Evolutionary conservation across 192 early-diverging fungal genomes (phyloP).

Genomic region (Linnemannia elongata): DNA sequence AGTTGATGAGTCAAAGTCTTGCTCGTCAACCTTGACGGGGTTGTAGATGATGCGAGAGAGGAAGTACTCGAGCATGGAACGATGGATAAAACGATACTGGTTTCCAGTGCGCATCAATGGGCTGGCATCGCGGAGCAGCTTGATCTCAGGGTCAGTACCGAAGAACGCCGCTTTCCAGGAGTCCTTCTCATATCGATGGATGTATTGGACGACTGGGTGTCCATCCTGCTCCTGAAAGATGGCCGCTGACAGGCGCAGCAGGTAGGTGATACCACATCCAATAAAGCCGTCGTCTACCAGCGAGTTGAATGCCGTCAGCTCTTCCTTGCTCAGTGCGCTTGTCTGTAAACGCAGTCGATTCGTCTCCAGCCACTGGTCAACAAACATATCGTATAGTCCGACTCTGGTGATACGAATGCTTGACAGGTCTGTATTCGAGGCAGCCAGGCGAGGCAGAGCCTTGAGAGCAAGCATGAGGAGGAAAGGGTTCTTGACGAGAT

Average conservation of each 20-base stretch:
- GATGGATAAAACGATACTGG: neutral
- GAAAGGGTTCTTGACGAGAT: no score
- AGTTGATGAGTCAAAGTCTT: neutral
- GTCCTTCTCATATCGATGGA: neutral
- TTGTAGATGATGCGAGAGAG: neutral
- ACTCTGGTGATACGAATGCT: no score
- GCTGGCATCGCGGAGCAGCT: no score
- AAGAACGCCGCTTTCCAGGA: neutral
- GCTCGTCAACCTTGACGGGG: neutral
- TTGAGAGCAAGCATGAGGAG: no score
- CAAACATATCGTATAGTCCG: no score
- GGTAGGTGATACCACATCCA: neutral
- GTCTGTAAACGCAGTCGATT: no score
- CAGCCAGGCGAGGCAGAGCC: no score
- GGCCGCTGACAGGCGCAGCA: neutral
- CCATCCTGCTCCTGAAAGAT: neutral
- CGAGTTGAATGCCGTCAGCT: no score
- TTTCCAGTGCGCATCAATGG: neutral
- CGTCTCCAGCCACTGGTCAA: no score
- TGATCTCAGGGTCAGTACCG: neutral
- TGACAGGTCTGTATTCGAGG: no score
- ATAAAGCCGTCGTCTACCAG: no score
- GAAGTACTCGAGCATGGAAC: neutral
- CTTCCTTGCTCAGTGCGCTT: no score
- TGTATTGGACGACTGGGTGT: neutral